Conservation (phyloP, 2,329 filamentous ascomycete genomes). For the Colletotrichum caudatum region DNA sequence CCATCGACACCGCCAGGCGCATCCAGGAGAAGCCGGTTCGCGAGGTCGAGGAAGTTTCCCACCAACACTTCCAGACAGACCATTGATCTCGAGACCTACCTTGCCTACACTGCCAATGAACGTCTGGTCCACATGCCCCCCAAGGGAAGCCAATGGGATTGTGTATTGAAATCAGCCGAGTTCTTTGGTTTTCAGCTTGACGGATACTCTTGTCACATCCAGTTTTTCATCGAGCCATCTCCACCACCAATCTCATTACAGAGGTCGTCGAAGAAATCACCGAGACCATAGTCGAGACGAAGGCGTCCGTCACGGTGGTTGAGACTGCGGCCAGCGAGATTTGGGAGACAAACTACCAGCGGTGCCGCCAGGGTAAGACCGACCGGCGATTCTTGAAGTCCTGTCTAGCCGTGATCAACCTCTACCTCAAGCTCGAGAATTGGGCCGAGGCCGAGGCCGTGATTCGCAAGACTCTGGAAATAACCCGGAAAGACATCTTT, state of each 20-base stretch:
- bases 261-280: constrained; percentile 56
- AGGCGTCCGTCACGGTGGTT: constrained; percentile 51
- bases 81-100: constrained; percentile 45
- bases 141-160: constrained; percentile 56
- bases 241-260: constrained; percentile 53
- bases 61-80: constrained; percentile 28
- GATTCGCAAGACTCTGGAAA: constrained; percentile 52
- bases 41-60: constrained; percentile 31
- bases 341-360: constrained; percentile 51
- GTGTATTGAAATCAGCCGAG: constrained; percentile 55
- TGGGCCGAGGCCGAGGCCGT: constrained; percentile 53
- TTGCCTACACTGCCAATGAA: constrained; percentile 54
- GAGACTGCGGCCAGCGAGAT: constrained; percentile 52
- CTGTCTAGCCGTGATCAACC: constrained; percentile 50
- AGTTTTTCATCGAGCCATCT: constrained; percentile 46
- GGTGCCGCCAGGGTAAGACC: constrained; percentile 51
- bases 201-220: constrained; percentile 51
- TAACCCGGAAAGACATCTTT: constrained; percentile 55
- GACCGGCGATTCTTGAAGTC: constrained; percentile 52
- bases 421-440: constrained; percentile 48
- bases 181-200: constrained; percentile 57
- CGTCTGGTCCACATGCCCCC: constrained; percentile 56
- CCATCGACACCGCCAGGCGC: constrained; percentile 16
- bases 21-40: constrained; percentile 22
- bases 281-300: constrained; percentile 50